Percentiles rank a stretch among this genome's conserved stretches.
Evolutionary conservation across 2,329 filamentous ascomycete species (phyloP).

Genomic region (Sphaerulina vaccinii): DNA sequence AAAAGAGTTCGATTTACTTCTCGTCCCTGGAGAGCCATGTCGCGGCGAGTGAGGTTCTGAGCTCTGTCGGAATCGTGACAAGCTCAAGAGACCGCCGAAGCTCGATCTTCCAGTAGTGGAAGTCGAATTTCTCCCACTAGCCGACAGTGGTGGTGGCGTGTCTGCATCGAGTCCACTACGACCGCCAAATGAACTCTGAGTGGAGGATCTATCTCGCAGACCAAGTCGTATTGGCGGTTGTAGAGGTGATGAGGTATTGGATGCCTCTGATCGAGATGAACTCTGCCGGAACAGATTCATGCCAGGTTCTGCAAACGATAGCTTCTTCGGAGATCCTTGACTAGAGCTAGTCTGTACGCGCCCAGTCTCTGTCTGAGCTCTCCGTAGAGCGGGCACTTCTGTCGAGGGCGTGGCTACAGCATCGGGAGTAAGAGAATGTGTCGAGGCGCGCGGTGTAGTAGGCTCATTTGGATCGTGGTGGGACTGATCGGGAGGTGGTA

Average conservation of each 20-base stretch:
- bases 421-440: conserved; percentile 30
- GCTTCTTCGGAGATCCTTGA: conserved; percentile 47
- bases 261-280: conserved; percentile 65
- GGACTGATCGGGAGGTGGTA: conserved; percentile 49
- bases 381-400: conserved; percentile 22
- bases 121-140: conserved; percentile 68
- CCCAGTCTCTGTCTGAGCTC: conserved; percentile 32
- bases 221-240: conserved; percentile 61
- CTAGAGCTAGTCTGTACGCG: conserved; percentile 21
- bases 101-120: conserved; percentile 86
- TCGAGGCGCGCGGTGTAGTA: conserved; percentile 39
- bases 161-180: conserved; percentile 70
- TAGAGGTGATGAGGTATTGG: conserved; percentile 56
- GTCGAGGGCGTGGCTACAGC: conserved; percentile 22
- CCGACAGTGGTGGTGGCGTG: conserved; percentile 58
- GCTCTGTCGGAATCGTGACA: conserved; percentile 76
- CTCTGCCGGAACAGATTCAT: conserved; percentile 57
- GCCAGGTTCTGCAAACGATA: conserved; percentile 49
- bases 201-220: conserved; percentile 78
- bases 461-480: conserved; percentile 41
- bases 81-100: conserved; percentile 81
- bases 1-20: conserved; percentile 80
- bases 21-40: conserved; percentile 70
- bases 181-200: conserved; percentile 73
- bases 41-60: conserved; percentile 67